Evolutionary conservation across 257 asterid species (phyloP).

Genomic region (Solanum sitiens): DNA sequence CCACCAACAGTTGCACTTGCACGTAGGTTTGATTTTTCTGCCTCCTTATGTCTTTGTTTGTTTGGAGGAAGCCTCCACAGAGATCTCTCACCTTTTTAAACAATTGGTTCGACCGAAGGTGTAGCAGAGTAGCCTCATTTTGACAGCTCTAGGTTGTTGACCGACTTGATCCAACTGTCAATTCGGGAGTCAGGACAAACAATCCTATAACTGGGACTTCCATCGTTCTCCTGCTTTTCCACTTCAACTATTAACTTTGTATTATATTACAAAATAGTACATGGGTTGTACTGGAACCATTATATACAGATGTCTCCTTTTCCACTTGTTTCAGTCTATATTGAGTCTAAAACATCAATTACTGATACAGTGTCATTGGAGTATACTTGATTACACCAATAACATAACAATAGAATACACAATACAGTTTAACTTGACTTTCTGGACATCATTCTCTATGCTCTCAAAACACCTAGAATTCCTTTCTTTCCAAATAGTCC

Average conservation of each 20-base stretch:
- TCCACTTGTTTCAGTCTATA: too few relatives aligned
- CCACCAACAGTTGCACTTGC: background rate
- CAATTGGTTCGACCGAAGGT: background rate
- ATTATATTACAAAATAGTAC: too few relatives aligned
- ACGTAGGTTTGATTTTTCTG: background rate
- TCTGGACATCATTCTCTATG: too few relatives aligned
- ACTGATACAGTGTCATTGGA: too few relatives aligned
- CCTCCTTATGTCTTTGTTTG: background rate
- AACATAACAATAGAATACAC: too few relatives aligned
- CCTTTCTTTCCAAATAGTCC: too few relatives aligned
- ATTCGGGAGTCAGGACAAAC: background rate
- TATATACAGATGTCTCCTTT: too few relatives aligned
- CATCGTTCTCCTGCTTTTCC: background rate
- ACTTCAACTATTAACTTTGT: background rate
- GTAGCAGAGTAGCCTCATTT: background rate
- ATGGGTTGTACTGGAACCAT: too few relatives aligned
- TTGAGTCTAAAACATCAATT: too few relatives aligned
- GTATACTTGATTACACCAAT: too few relatives aligned
- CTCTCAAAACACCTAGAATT: too few relatives aligned
- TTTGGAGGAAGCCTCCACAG: background rate
- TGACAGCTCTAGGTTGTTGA: background rate
- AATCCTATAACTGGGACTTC: background rate
- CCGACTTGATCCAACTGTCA: background rate
- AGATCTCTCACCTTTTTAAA: background rate
- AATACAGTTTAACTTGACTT: too few relatives aligned